Base-by-base conservation (phyloP, 768 basidiomycete species). In the Wakefieldia striispora region DNA sequence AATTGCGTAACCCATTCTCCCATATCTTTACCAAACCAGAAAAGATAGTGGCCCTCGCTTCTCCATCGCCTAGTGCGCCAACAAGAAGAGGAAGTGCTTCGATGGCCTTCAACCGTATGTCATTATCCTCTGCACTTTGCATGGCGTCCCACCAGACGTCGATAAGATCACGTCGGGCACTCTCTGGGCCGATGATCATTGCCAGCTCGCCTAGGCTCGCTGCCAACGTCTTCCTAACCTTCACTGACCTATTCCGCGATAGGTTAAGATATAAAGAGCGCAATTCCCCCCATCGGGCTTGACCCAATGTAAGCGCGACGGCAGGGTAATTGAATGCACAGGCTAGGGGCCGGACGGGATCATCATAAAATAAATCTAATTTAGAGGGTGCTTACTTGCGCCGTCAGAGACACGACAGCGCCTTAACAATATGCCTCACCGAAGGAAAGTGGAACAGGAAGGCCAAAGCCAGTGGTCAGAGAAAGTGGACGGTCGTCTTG, bases 251-350 rank as follows among this genome's bases (percentile, higher is more conserved):
- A 60, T 83, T 79, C n/a, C 74, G 68, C 23, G 87, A 76, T 16
- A 98, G 75, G 9, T 76, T 70, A 17, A 78, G 66, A 70, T 95
- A 95, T 38, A 81, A 70, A 4, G 77, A 76, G 17, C 86, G 80
- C 20, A 98, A 69, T 49, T 86, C 80, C 50, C 53, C 57, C 95
- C 95, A 98, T 39, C 89, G 79, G 1, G 70, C 68, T 12, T 72
- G 70, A 4, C 95, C 95, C 23, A 97, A 73, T 0, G 93, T 88
- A 6, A 93, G 75, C 4, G 84, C 82, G 8, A 97, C 89, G 6
- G 93, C 95, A 20, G 95, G 95, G 62, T 89, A 88, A 70, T 97
- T 92, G 70, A 91, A 93, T 6, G 89, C 89, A 64, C 86, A 88
- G 37, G 91, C 82, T 19, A 91, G 72, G 2, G 87, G 80, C 11